Evolutionary conservation across 1,284 basidiomycete genomes (phyloP).

Genomic region (Takashimella tepidaria): DNA sequence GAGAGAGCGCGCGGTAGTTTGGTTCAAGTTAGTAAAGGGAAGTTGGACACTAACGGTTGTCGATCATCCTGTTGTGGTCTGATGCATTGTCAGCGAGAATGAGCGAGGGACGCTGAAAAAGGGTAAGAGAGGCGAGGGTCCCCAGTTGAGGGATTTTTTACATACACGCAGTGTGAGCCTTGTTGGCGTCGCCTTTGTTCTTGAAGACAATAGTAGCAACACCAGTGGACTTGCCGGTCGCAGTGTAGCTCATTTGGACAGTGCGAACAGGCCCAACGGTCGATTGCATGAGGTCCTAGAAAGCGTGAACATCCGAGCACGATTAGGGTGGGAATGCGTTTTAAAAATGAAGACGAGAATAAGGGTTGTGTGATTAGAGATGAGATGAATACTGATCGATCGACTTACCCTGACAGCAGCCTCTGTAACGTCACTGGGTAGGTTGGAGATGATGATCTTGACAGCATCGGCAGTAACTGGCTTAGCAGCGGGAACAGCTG

Average conservation of each 20-base stretch:
- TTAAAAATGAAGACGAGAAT: neutral
- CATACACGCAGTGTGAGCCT: slow-evolving; percentile 76
- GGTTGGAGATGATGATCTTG: slow-evolving; percentile 95
- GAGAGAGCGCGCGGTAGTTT: too few species aligned
- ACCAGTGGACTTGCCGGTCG: slow-evolving; percentile 81
- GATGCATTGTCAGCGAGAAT: too few species aligned
- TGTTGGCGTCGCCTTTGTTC: slow-evolving; percentile 80
- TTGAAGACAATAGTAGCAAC: slow-evolving; percentile 81
- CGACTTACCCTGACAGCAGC: slow-evolving; percentile 76
- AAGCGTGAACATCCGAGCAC: too few species aligned
- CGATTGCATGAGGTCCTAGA: slow-evolving; percentile 90
- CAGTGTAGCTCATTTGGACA: slow-evolving; percentile 80
- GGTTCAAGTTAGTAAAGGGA: slow-evolving; percentile 2
- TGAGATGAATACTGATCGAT: neutral
- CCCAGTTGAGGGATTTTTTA: too few species aligned
- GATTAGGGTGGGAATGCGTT: slow-evolving; percentile 7
- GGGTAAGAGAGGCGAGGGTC: neutral
- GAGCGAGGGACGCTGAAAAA: too few species aligned
- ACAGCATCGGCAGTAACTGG: slow-evolving; percentile 53
- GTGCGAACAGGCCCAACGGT: slow-evolving; percentile 84
- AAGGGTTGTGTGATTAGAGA: neutral
- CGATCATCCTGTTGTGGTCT: slow-evolving; percentile 97
- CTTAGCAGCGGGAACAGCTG: slow-evolving; percentile 47
- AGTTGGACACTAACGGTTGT: slow-evolving; percentile 87
- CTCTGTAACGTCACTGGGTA: slow-evolving; percentile 93